A percentile compares a stretch with the other conserved stretches of the same genome.
Conservation (phyloP, 768 basidiomycete genomes). For the Macrocybe gigantea region DNA sequence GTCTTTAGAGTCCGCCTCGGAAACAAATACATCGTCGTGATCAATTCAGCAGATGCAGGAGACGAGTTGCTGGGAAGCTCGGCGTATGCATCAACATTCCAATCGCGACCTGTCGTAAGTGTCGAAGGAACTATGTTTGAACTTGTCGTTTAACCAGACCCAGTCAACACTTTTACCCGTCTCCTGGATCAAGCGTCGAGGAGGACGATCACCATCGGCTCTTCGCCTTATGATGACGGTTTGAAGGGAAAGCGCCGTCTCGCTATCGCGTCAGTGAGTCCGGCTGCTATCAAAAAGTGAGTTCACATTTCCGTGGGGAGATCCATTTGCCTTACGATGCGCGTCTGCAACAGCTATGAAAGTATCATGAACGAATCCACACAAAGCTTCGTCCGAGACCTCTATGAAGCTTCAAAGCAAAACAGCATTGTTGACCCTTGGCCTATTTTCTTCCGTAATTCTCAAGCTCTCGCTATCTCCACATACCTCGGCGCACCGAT, state of each 20-base stretch:
- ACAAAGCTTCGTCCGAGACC: constrained; percentile 8
- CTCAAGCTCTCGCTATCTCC: constrained; percentile 7
- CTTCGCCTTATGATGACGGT: constrained; percentile 9
- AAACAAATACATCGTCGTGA: constrained; percentile 10
- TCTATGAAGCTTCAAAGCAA: constrained; percentile 1
- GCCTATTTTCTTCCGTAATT: constrained; percentile 8
- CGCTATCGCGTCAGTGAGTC: constrained; percentile 12
- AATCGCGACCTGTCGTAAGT: constrained; percentile 11
- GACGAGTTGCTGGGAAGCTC: constrained; percentile 11
- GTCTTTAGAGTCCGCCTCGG: constrained; percentile 12
- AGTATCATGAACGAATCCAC: constrained; percentile 9
- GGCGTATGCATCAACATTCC: constrained; percentile 9
- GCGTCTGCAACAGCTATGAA: constrained; percentile 3
- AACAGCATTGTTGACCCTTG: constrained; percentile 7
- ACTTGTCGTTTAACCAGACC: not conserved
- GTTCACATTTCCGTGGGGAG: not conserved
- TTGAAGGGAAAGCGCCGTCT: constrained; percentile 12
- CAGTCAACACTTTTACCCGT: constrained; percentile 3
- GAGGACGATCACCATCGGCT: constrained; percentile 10
- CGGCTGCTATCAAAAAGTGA: constrained; percentile 7
- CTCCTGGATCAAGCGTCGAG: constrained; percentile 6
- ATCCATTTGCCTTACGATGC: not conserved
- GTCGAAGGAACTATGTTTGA: not conserved
- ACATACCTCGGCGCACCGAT: constrained; percentile 9
- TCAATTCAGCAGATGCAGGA: constrained; percentile 9